Evolutionary conservation across 371 early-diverging fungal genomes (phyloP).

Genomic region (Mortierella sp.): DNA sequence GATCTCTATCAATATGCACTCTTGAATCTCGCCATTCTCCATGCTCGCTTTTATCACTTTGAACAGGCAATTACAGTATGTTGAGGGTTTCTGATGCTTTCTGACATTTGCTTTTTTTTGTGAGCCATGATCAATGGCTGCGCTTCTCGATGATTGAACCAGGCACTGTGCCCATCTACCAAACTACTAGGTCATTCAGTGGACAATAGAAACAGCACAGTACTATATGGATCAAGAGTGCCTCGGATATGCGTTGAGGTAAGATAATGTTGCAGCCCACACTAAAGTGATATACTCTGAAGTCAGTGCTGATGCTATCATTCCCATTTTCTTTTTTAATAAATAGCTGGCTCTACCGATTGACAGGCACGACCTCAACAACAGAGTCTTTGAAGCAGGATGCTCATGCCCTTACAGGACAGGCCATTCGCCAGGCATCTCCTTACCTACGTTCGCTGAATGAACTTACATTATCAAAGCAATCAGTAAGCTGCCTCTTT

Average conservation of each 20-base stretch:
- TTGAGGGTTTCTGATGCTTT: not conserved
- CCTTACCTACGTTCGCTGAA: constrained; percentile 41
- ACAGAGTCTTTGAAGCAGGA: not conserved
- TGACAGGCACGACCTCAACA: constrained; percentile 27
- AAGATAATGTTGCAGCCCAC: not conserved
- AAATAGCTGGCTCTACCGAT: constrained; percentile 53
- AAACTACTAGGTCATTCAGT: constrained; percentile 41
- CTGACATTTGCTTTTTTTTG: not conserved
- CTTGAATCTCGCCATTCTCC: constrained; percentile 54
- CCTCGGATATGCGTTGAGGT: constrained; percentile 56
- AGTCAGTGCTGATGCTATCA: no score
- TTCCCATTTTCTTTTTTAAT: not conserved
- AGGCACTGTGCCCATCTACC: no score
- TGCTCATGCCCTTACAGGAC: no score
- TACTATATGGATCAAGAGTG: constrained; percentile 54
- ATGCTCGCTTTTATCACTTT: constrained; percentile 52
- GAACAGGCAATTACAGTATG: constrained; percentile 52
- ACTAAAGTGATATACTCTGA: no score
- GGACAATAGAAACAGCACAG: constrained; percentile 55
- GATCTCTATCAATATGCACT: constrained; percentile 55
- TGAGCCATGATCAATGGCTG: no score
- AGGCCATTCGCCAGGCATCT: constrained; percentile 11
- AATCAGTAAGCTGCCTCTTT: constrained; percentile 27
- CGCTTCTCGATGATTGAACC: no score
- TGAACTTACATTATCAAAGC: constrained; percentile 43